Evolutionary conservation across 495 filamentous ascomycete species (phyloP).

Genomic region (Penicillium roqueforti): DNA sequence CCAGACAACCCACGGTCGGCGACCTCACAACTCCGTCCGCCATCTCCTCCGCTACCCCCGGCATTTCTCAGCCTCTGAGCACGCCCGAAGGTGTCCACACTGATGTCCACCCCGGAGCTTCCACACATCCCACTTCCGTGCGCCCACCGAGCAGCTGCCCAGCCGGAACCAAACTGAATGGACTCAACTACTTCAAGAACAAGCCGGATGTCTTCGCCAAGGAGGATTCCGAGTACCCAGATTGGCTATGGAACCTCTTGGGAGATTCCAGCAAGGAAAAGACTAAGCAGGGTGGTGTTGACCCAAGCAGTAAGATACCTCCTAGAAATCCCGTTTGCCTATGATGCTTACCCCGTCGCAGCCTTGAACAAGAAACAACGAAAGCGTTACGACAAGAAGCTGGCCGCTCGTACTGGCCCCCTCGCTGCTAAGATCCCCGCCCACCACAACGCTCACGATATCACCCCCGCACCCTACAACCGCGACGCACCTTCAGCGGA

Average conservation of each 20-base stretch:
- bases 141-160: constrained; percentile 49
- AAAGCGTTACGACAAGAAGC: constrained; percentile 56
- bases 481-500: constrained; percentile 26
- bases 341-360: constrained; percentile 16
- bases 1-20: constrained; percentile 41
- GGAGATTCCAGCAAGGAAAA: constrained; percentile 44
- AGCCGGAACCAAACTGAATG: constrained; percentile 68
- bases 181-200: constrained; percentile 84
- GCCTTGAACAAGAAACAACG: constrained; percentile 57
- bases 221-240: constrained; percentile 82
- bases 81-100: constrained; percentile 36
- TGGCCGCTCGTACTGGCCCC: constrained; percentile 60
- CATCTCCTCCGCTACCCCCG: constrained; percentile 42
- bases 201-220: constrained; percentile 68
- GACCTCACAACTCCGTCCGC: constrained; percentile 39
- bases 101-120: constrained; percentile 25
- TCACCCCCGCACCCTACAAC: constrained; percentile 55
- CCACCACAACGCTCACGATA: constrained; percentile 78
- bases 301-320: constrained; percentile 57
- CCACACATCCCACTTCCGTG: constrained; percentile 23
- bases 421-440: constrained; percentile 73
- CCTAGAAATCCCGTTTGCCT: background rate
- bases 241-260: constrained; percentile 83
- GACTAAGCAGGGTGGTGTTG: constrained; percentile 38
- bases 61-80: constrained; percentile 45